phyloP scores from a whole-genome alignment of 2,329 filamentous ascomycete genomes.

The Calonectria hawksworthii region DNA sequence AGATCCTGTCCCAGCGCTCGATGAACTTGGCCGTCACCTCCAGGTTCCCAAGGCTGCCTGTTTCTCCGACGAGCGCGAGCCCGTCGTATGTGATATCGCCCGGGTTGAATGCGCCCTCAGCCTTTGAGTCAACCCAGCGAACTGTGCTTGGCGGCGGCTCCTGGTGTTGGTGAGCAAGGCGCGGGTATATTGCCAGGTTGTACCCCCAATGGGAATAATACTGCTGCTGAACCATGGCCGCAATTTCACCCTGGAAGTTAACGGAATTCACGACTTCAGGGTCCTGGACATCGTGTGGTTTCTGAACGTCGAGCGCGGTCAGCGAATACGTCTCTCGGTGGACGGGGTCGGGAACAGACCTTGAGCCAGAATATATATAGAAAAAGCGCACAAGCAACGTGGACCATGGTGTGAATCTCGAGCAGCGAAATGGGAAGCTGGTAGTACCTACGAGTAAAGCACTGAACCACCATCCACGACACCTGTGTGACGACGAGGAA shows the following conservation, averaged over 20 bases:
- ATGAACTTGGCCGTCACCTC: neutral
- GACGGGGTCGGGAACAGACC: neutral
- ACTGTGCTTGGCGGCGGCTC: neutral
- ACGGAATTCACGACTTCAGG: conserved; percentile 6
- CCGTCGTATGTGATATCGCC: neutral
- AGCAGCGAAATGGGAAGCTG: conserved; percentile 52
- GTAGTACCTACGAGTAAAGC: conserved; percentile 47
- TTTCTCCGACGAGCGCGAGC: neutral
- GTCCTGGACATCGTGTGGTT: conserved; percentile 33
- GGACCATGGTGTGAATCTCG: conserved; percentile 48
- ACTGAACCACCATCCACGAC: conserved; percentile 55
- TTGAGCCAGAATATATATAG: conserved; percentile 39
- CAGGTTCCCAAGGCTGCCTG: neutral
- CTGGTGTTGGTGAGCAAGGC: neutral
- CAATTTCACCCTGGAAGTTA: conserved; percentile 15
- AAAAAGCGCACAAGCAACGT: conserved; percentile 36
- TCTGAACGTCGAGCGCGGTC: conserved; percentile 7
- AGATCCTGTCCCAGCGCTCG: neutral
- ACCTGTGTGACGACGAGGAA: conserved; percentile 53
- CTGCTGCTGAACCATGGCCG: conserved; percentile 19
- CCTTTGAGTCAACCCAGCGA: neutral
- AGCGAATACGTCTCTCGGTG: neutral
- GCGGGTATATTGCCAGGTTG: neutral
- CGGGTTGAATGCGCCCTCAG: neutral
- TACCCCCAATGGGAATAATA: conserved; percentile 7